Conservation (phyloP, 225 moss, liverwort and hornwort genomes). For the Anthoceros angustus region DNA sequence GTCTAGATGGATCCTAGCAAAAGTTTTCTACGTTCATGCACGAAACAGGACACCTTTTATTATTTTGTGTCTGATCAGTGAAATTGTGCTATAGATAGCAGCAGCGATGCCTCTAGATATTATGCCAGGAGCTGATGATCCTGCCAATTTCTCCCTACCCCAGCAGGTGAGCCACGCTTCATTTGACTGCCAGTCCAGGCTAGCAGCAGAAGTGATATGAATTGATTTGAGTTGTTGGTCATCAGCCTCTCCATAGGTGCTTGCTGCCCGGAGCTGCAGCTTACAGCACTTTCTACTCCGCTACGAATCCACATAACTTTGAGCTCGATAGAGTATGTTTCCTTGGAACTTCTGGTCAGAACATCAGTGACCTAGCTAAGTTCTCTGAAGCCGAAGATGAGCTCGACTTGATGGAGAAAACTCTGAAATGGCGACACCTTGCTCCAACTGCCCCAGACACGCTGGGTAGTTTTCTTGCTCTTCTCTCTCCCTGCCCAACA, state of each 20-base stretch:
- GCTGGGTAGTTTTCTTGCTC: slow-evolving; percentile 39
- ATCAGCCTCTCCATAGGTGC: slow-evolving; percentile 90
- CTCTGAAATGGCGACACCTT: slow-evolving; percentile 77
- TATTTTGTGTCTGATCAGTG: background rate
- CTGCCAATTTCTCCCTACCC: slow-evolving; percentile 91
- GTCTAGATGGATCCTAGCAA: background rate
- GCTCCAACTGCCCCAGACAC: slow-evolving; percentile 98
- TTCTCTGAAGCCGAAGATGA: slow-evolving; percentile 70
- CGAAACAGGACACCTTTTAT: background rate
- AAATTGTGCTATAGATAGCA: slow-evolving; percentile 40
- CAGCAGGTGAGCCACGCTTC: slow-evolving; percentile 49
- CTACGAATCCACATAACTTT: slow-evolving; percentile 90
- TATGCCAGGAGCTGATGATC: slow-evolving; percentile 84
- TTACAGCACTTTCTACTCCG: slow-evolving; percentile 64
- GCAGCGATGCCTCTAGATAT: slow-evolving; percentile 95
- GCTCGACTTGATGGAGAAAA: slow-evolving; percentile 73
- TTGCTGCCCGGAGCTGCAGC: slow-evolving; percentile 76
- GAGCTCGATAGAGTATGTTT: slow-evolving; percentile 87
- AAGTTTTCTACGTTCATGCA: background rate
- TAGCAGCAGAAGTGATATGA: background rate
- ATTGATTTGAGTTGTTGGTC: slow-evolving; percentile 2
- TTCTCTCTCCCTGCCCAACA: background rate
- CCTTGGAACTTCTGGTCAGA: slow-evolving; percentile 89
- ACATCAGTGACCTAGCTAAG: slow-evolving; percentile 82
- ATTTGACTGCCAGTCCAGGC: background rate